phyloP scores from a whole-genome alignment of 306 rosid species.

The Purshia tridentata region DNA sequence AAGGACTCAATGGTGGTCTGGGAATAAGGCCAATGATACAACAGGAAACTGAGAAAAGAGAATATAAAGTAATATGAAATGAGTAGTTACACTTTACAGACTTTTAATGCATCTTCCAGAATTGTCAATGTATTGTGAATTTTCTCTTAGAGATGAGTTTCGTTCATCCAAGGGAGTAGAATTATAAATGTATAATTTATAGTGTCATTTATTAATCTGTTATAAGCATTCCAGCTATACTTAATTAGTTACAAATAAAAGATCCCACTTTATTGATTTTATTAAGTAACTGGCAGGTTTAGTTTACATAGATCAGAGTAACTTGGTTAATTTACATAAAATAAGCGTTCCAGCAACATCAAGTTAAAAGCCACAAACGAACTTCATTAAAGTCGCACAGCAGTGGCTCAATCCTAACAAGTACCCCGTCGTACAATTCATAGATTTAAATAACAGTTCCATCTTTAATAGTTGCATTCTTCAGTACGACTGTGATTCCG shows the following conservation, averaged over 20 bases:
- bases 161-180: constrained; percentile 18
- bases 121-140: background rate
- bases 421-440: background rate
- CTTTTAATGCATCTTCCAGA: background rate
- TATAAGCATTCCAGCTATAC: too few relatives aligned
- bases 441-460: constrained; percentile 60
- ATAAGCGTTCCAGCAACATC: background rate
- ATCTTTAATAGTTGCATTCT: constrained; percentile 81
- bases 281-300: background rate
- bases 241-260: background rate
- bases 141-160: constrained; percentile 11
- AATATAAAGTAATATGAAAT: background rate
- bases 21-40: constrained; percentile 22
- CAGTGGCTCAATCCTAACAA: constrained; percentile 18
- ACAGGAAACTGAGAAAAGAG: constrained; percentile 34
- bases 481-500: constrained; percentile 64
- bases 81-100: background rate
- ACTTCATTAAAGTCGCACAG: constrained; percentile 12
- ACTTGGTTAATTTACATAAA: constrained; percentile 14
- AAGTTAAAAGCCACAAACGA: constrained; percentile 11
- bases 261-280: constrained; percentile 23
- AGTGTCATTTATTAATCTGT: too few relatives aligned
- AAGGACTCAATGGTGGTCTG: constrained; percentile 29
- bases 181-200: background rate
- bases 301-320: constrained; percentile 15